A percentile compares a stretch with the other conserved stretches of the same genome.
These are phyloP conservation scores for Diaporthe nobilis DNA, from an alignment of 2,329 filamentous ascomycete genomes.

Conservation along the genomic window DNA sequence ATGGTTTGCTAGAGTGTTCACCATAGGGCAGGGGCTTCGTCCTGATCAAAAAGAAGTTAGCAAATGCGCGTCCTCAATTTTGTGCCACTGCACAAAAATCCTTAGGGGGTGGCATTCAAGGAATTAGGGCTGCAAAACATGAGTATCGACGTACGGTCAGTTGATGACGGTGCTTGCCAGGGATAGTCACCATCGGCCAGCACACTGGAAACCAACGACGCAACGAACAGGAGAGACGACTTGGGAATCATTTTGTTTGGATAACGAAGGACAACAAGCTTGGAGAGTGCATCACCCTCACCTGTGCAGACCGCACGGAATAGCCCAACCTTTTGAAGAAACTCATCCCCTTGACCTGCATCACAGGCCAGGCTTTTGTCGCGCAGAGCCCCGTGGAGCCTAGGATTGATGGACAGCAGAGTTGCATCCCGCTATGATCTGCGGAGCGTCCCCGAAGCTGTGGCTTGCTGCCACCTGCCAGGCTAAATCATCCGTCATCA, in stretches of 20 bases:
- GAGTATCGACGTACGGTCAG: constrained; percentile 8
- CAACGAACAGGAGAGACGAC: neutral
- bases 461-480: constrained; percentile 13
- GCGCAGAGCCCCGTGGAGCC: neutral
- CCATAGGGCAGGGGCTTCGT: constrained; percentile 32
- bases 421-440: constrained; percentile 27
- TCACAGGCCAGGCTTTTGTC: neutral
- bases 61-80: neutral
- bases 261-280: neutral
- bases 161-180: constrained; percentile 19
- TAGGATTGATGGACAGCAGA: neutral
- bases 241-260: neutral
- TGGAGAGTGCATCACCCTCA: neutral
- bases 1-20: constrained; percentile 25
- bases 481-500: neutral
- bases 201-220: neutral
- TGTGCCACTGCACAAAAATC: neutral
- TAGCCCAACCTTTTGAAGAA: neutral
- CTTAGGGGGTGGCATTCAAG: too few relatives aligned
- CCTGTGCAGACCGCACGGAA: neutral
- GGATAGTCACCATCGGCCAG: neutral
- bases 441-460: constrained; percentile 19
- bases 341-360: neutral
- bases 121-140: too few relatives aligned
- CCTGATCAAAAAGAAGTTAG: neutral